Evolutionary conservation across 2,329 filamentous ascomycete species (phyloP), one percentile per base, ranked within the genome.

Genomic region (Elsinoe perseae): DNA sequence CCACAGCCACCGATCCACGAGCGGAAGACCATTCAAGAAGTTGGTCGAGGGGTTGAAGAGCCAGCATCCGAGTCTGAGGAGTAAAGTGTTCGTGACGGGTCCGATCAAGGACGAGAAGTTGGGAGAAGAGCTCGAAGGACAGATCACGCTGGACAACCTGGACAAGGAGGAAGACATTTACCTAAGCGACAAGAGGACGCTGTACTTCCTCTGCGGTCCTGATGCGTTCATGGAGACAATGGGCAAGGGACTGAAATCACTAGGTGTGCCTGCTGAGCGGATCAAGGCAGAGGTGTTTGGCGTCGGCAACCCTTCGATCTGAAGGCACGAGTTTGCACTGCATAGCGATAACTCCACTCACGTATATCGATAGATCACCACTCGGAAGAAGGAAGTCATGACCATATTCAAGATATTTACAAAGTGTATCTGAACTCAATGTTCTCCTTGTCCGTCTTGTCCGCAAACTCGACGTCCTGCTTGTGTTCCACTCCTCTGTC

Each of bases 131-230:
- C 75, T 81, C 62, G 70, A 72, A 7, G 81, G 84, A 2, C 75
- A 80, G 6, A 70, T 87, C 14, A 75, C 82, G 57, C 67, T 90
- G n/a, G 69, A 72, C 28, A 76, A 74, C 56, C 66, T 88, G 34
- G 76, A 80, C 60, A 66, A 70, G 21, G 72, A 79, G 7, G 64
- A 70, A 0, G 73, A 80, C 44, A 70, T 91, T n/a, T 80, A 77
- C 61, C 65, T 84, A 1, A 71, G 74, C 18, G 73, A 85, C 62
- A 50, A 69, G 0, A 70, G 70, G 42, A 76, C 87, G 0, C 74
- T 83, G 64, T 91, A 89, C 68, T 90, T 80, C 63, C 72, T 88
- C 54, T 91, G 87, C 64, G 87, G 87, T 0, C 86, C 87, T 0
- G 75, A 77, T 58, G 66, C 68, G 6, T 91, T 89, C 74, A 91